Evolutionary conservation across 2,329 filamentous ascomycete genomes (phyloP).

Genomic region (Spiromastix sp.): DNA sequence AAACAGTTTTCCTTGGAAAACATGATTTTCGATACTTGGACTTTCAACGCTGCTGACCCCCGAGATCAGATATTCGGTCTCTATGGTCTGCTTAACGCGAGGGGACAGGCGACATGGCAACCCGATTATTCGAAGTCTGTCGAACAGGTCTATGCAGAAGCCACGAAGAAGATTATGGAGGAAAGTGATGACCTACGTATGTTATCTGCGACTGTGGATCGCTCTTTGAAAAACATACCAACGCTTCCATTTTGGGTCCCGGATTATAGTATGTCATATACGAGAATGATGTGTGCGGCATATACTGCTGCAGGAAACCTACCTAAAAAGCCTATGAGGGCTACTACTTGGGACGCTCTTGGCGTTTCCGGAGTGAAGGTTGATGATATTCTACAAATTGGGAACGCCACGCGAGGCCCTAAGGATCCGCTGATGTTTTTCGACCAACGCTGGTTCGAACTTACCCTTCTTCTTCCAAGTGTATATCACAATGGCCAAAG

Average conservation of each 20-base stretch:
- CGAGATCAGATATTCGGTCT: slow-evolving; percentile 10
- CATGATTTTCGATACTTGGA: slow-evolving; percentile 10
- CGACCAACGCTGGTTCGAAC: slow-evolving; percentile 9
- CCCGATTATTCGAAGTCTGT: slow-evolving; percentile 8
- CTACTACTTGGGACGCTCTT: slow-evolving; percentile 4
- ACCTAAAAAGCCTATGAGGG: slow-evolving; percentile 2
- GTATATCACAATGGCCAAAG: slow-evolving; percentile 7
- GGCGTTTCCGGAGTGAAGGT: slow-evolving; percentile 6
- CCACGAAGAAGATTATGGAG: slow-evolving; percentile 8
- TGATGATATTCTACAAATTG: slow-evolving; percentile 7
- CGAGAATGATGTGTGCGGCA: slow-evolving; percentile 5
- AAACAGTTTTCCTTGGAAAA: slow-evolving; percentile 4
- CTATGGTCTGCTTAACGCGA: slow-evolving; percentile 8
- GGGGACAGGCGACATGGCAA: slow-evolving; percentile 3
- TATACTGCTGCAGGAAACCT: slow-evolving; percentile 5
- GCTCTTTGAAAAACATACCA: slow-evolving; percentile 5
- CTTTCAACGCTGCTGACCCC: slow-evolving; percentile 8
- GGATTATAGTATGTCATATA: slow-evolving; percentile 8
- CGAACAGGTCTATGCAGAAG: slow-evolving; percentile 9
- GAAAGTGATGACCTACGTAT: slow-evolving; percentile 5
- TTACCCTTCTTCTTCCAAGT: slow-evolving; percentile 6
- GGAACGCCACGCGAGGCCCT: slow-evolving; percentile 4
- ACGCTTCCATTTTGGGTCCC: slow-evolving; percentile 9
- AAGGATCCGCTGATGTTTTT: slow-evolving; percentile 7
- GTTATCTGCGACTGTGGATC: slow-evolving; percentile 7